phyloP scores from a whole-genome alignment of 2,329 filamentous ascomycete genomes.

The Bimuria novae-zelandiae region DNA sequence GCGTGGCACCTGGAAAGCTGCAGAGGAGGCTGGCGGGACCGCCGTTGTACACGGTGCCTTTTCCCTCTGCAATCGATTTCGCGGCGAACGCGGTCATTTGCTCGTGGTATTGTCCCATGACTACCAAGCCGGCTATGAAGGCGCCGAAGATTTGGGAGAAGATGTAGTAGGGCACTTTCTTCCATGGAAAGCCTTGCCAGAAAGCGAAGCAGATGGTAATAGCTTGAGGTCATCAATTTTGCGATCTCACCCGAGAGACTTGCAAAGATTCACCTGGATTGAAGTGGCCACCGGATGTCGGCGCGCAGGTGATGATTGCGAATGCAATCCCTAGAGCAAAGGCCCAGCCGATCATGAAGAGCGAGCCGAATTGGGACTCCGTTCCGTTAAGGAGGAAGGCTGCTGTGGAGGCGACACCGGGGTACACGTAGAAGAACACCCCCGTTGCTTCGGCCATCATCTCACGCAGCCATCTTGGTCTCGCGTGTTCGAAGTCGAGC shows the following conservation, averaged over 20 bases:
- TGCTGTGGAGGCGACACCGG: constrained; percentile 59
- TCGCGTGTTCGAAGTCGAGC: constrained; percentile 59
- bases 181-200: constrained; percentile 65
- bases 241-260: not conserved
- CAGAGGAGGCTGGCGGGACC: constrained; percentile 61
- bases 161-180: constrained; percentile 62
- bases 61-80: constrained; percentile 45
- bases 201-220: constrained; percentile 48
- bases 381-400: constrained; percentile 55
- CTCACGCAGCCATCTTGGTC: constrained; percentile 60
- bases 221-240: constrained; percentile 36
- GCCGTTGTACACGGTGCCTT: constrained; percentile 51
- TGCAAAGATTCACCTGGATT: constrained; percentile 33
- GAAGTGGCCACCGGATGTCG: constrained; percentile 61
- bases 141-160: constrained; percentile 61
- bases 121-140: constrained; percentile 59
- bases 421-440: constrained; percentile 59
- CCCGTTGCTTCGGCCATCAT: constrained; percentile 62
- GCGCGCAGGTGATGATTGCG: constrained; percentile 61
- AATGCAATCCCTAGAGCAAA: constrained; percentile 63
- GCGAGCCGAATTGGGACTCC: constrained; percentile 53
- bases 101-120: constrained; percentile 62
- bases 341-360: constrained; percentile 60
- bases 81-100: constrained; percentile 52
- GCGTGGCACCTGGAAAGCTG: constrained; percentile 56